Evolutionary conservation across 805 yeast species (phyloP).

Genomic region (Suhomyces prunicola): DNA sequence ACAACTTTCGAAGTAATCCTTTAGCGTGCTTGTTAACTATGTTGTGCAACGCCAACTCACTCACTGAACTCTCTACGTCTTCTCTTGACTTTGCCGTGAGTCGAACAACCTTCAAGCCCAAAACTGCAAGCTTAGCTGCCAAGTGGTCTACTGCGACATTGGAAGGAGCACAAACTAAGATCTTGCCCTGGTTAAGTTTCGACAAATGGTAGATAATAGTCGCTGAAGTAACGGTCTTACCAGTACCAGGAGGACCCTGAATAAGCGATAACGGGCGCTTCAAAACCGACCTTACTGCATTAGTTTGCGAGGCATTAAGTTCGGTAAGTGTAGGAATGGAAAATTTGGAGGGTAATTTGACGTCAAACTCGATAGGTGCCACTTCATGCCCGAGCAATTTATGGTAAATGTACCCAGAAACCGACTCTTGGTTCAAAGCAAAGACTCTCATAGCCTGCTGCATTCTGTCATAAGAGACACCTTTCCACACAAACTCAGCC

Average conservation of each 20-base stretch:
- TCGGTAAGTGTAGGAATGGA: constrained; percentile 66
- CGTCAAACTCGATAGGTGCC: constrained; percentile 57
- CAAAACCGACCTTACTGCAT: constrained; percentile 69
- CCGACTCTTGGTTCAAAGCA: constrained; percentile 67
- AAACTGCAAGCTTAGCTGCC: constrained; percentile 63
- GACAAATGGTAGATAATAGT: constrained; percentile 77
- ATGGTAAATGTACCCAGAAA: constrained; percentile 72
- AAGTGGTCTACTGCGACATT: constrained; percentile 94
- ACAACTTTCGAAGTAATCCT: constrained; percentile 56
- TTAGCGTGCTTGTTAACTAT: constrained; percentile 47
- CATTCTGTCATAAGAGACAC: constrained; percentile 79
- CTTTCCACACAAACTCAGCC: constrained; percentile 88
- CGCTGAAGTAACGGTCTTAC: constrained; percentile 92
- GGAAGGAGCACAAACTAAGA: constrained; percentile 92
- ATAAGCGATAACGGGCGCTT: constrained; percentile 73
- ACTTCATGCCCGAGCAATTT: constrained; percentile 79
- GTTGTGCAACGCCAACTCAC: constrained; percentile 55
- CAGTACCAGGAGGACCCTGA: constrained; percentile 94
- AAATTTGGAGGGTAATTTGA: constrained; percentile 56
- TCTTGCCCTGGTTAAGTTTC: constrained; percentile 56
- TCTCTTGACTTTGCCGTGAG: constrained; percentile 75
- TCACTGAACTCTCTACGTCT: constrained; percentile 67
- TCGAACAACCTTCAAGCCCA: constrained; percentile 78
- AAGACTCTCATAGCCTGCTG: constrained; percentile 69
- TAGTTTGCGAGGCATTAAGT: constrained; percentile 73